Evolutionary conservation across 2,329 filamentous ascomycete genomes (phyloP).

Genomic region (Ceratocystis colombiana): DNA sequence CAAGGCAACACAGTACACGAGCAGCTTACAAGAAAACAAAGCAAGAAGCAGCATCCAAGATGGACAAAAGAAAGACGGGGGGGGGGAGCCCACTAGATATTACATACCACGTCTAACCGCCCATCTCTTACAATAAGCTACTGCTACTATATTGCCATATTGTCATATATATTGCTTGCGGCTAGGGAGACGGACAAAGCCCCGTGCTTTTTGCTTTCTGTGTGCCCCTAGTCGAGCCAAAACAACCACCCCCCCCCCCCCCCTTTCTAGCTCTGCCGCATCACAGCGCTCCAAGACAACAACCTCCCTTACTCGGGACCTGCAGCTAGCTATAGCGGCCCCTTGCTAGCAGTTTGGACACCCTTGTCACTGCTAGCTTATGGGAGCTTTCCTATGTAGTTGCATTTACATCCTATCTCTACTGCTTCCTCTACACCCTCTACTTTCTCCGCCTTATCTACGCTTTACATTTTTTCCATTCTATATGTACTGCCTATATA

Average conservation of each 20-base stretch:
- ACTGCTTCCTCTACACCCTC: too few relatives aligned
- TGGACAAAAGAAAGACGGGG: neutral
- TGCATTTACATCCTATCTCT: neutral
- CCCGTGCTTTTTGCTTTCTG: neutral
- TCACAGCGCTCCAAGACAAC: neutral
- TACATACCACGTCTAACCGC: neutral
- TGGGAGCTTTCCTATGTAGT: neutral
- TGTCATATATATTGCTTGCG: neutral
- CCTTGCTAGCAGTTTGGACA: neutral
- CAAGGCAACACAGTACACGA: neutral
- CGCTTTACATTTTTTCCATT: too few relatives aligned
- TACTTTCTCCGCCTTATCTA: neutral
- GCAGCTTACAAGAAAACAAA: neutral
- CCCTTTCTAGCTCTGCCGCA: neutral
- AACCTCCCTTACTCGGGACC: conserved; percentile 3
- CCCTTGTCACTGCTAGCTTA: neutral
- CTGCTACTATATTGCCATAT: neutral
- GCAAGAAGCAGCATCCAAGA: neutral
- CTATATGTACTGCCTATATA: neutral
- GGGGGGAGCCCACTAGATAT: neutral
- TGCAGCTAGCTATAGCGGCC: neutral
- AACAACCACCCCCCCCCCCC: neutral
- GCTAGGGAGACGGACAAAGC: neutral
- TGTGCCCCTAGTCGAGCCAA: neutral
- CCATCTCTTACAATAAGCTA: neutral